Base-by-base conservation (phyloP, 345 rosid species). In the Populus euphratica region DNA sequence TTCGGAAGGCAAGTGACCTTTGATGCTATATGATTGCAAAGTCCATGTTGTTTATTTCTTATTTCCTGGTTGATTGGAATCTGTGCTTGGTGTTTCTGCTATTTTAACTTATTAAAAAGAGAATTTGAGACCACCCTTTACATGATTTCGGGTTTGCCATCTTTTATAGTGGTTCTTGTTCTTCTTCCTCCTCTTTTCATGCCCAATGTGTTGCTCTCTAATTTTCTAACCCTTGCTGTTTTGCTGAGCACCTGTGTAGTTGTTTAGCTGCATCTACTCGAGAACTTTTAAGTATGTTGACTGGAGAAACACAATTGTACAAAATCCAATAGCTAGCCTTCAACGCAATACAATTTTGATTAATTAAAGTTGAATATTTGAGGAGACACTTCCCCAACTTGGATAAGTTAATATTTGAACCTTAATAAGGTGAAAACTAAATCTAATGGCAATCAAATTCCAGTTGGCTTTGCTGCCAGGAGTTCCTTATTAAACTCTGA, bases 131-230 rank as follows among this genome's bases (percentile, higher is more conserved):
- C 20, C 20, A 18, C 59, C 59, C n/a, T 29, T 43, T 14, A 63
- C 44, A 29, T 44, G 62, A 64, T 61, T 65, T 64, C 29, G 68
- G 68, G 50, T 47, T 75, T 66, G 72, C 68, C 63, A 2, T 64
- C 16, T 31, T 52, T 8, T 54, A 18, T 35, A 2, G 43, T 8
- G 59, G 59, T 21, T 52, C 7, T 73, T 9, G 20, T 63, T 33
- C 35, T 47, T 7, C 5, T 33, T 66, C 49, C 0, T 10, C 49
- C 47, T 13, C 8, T 50, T 52, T 52, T 2, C 59, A 6, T 52
- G 59, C 21, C 59, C 7, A 18, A 52, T 21, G 59, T 52, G 23
- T 52, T 52, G 59, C 9, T 1, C 59, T 52, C 10, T 21, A 8
- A 4, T 68, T 68, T 68, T 68, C 17, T 21, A 21, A 36, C 14